Evolutionary conservation across 208 protist species (phyloP).

Genomic region (Histomonas meleagridis): DNA sequence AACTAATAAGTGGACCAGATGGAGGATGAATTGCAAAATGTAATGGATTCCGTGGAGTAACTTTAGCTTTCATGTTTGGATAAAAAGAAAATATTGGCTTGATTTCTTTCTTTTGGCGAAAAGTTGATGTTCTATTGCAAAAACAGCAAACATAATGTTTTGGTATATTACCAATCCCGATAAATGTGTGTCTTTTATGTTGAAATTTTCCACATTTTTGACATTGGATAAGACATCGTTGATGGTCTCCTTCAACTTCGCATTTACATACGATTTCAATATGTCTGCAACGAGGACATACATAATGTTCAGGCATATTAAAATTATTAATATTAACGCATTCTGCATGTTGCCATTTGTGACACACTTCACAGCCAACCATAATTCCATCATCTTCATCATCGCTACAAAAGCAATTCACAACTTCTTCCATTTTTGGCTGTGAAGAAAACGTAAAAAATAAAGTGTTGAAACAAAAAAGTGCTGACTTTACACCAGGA

Average conservation of each 20-base stretch:
- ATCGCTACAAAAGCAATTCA: neutral
- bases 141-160: neutral
- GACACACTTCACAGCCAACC: neutral
- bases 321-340: slow-evolving; percentile 2
- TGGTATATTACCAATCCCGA: neutral
- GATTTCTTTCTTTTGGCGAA: neutral
- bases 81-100: neutral
- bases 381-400: slow-evolving; percentile 17
- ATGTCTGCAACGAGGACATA: neutral
- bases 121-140: neutral
- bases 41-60: neutral
- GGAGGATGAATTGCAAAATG: neutral
- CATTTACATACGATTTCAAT: slow-evolving; percentile 13
- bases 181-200: neutral
- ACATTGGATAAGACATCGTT: neutral
- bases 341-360: slow-evolving; percentile 21
- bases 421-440: slow-evolving; percentile 1
- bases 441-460: too few species aligned
- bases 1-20: neutral
- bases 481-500: too few species aligned
- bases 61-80: neutral
- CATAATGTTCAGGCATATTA: neutral
- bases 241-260: neutral
- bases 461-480: too few species aligned
- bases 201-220: neutral